Conservation (phyloP, 345 rosid genomes). For the Camelina neglecta region DNA sequence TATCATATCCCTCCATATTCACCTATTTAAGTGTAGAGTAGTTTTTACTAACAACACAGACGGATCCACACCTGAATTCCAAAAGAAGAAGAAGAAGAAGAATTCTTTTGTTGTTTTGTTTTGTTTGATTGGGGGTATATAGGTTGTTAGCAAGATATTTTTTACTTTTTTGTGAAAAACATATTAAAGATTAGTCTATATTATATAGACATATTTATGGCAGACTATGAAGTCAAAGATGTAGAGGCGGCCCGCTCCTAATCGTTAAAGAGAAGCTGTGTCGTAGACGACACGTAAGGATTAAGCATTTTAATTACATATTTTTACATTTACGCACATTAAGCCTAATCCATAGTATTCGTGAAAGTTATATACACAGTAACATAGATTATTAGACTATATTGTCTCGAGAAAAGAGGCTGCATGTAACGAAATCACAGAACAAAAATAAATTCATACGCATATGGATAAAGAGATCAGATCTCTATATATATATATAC, state of each 20-base stretch:
- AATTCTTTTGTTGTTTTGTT: background rate
- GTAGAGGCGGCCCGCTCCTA: conserved; percentile 46
- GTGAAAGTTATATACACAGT: too few relatives aligned
- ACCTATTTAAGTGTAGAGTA: background rate
- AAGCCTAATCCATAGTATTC: background rate
- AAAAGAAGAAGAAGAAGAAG: background rate
- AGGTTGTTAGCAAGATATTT: background rate
- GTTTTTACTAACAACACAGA: background rate
- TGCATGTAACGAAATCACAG: background rate
- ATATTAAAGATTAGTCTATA: conserved; percentile 9
- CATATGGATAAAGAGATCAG: background rate
- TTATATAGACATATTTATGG: conserved; percentile 40
- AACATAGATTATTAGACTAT: too few relatives aligned
- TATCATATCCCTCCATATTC: conserved; percentile 35
- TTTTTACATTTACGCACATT: background rate
- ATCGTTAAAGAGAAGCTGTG: conserved; percentile 23
- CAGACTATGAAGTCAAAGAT: conserved; percentile 43
- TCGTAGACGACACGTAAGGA: conserved; percentile 47
- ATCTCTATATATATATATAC: background rate
- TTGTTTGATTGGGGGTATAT: conserved; percentile 2
- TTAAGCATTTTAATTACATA: conserved; percentile 5
- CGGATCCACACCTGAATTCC: conserved; percentile 16
- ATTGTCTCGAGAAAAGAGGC: too few relatives aligned
- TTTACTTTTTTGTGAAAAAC: conserved; percentile 16
- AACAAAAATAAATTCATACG: background rate